phyloP scores from a whole-genome alignment of 108 stramenopile species.

The Stephanodiscus minutulus region DNA sequence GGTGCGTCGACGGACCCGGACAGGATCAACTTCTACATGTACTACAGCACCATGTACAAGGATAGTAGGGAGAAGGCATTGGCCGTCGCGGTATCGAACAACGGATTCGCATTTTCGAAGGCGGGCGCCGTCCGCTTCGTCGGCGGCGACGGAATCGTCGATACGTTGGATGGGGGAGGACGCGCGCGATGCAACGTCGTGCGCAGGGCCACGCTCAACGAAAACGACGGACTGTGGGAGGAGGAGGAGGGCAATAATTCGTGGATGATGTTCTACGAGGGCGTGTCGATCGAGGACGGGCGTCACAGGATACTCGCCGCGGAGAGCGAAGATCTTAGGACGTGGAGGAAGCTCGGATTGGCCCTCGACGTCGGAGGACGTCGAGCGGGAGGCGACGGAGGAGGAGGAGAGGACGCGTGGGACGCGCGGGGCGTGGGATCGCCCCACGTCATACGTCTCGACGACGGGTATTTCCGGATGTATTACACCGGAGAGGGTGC shows the following conservation, averaged over 20 bases:
- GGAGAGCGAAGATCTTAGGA: constrained; percentile 65
- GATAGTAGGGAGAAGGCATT: constrained; percentile 79
- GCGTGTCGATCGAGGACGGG: constrained; percentile 67
- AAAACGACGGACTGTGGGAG: constrained; percentile 58
- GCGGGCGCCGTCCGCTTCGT: constrained; percentile 50
- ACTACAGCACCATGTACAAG: constrained; percentile 89
- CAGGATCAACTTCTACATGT: constrained; percentile 85
- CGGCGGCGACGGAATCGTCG: background rate
- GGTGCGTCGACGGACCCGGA: constrained; percentile 27
- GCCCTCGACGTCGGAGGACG: constrained; percentile 79
- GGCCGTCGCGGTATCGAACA: constrained; percentile 71
- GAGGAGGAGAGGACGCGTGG: constrained; percentile 46
- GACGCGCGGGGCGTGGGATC: constrained; percentile 80
- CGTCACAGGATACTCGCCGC: constrained; percentile 83
- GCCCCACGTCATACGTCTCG: constrained; percentile 82
- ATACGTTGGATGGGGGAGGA: constrained; percentile 72
- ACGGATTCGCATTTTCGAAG: constrained; percentile 88
- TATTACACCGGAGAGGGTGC: constrained; percentile 87
- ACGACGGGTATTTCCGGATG: constrained; percentile 86
- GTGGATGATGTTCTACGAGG: constrained; percentile 82
- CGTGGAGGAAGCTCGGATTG: constrained; percentile 74
- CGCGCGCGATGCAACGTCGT: constrained; percentile 79
- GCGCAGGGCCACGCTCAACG: constrained; percentile 58
- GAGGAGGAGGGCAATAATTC: constrained; percentile 38
- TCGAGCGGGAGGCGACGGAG: constrained; percentile 31